Evolutionary conservation across 176 grass and related monocot species (phyloP).

Genomic region (Rhynchospora pubera): DNA sequence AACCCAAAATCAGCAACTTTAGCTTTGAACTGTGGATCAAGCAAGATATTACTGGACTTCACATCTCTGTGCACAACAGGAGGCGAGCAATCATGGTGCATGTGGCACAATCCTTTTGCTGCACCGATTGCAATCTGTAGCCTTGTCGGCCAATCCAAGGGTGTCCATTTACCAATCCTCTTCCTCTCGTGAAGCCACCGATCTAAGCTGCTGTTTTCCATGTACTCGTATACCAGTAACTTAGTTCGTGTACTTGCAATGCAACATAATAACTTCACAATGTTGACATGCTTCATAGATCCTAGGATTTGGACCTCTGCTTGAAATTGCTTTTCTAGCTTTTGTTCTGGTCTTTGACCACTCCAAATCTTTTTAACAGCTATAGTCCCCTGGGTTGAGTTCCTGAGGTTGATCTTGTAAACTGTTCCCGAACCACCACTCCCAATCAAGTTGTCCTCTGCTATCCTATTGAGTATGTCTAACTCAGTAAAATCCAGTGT

Average conservation of each 20-base stretch:
- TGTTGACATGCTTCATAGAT: constrained; percentile 66
- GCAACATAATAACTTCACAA: constrained; percentile 80
- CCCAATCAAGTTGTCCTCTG: constrained; percentile 47
- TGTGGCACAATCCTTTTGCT: constrained; percentile 64
- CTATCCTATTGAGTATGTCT: constrained; percentile 25
- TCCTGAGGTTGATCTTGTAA: constrained; percentile 26
- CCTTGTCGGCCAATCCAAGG: constrained; percentile 62
- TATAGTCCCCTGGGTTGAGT: not conserved
- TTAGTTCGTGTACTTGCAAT: constrained; percentile 49
- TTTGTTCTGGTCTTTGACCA: constrained; percentile 6
- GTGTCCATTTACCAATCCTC: constrained; percentile 21
- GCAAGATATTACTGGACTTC: constrained; percentile 86
- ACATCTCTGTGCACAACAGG: constrained; percentile 68
- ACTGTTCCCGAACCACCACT: constrained; percentile 54
- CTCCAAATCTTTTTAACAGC: constrained; percentile 73
- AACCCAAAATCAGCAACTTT: constrained; percentile 82
- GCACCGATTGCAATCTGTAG: constrained; percentile 46
- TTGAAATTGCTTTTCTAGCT: constrained; percentile 62
- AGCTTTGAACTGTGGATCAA: constrained; percentile 49
- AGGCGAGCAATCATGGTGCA: constrained; percentile 63
- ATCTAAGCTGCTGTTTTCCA: constrained; percentile 75
- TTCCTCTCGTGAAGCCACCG: constrained; percentile 52
- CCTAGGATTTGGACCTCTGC: constrained; percentile 72
- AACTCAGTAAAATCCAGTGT: constrained; percentile 26
- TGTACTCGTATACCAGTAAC: constrained; percentile 75